These are phyloP conservation scores for Pseudognaphalium luteoalbum DNA, from an alignment of 129 eudicot genomes.

Conservation along the genomic window DNA sequence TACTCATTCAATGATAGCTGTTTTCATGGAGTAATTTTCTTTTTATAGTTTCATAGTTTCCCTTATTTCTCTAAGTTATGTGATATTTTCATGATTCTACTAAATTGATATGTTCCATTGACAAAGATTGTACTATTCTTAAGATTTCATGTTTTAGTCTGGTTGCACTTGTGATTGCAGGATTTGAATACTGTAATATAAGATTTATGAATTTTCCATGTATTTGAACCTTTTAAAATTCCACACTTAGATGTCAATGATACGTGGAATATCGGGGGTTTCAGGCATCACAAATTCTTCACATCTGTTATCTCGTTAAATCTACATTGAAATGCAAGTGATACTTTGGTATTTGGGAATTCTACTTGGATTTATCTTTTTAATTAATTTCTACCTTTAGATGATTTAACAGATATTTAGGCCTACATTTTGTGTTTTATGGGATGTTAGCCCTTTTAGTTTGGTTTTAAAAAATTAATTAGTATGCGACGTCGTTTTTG, in stretches of 20 bases:
- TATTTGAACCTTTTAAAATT: not conserved
- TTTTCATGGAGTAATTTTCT: not conserved
- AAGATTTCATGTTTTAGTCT: not conserved
- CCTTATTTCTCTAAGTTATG: not conserved
- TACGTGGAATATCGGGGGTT: not conserved
- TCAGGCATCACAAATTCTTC: slow-evolving; percentile 3
- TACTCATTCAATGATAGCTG: slow-evolving; percentile 4
- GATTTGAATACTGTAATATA: not conserved
- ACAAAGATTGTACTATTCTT: slow-evolving; percentile 4
- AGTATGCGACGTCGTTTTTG: slow-evolving; percentile 28
- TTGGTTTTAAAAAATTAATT: slow-evolving; percentile 3
- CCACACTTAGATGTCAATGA: slow-evolving; percentile 4
- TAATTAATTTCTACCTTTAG: slow-evolving; percentile 2
- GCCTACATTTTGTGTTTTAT: not conserved
- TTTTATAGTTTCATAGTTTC: not conserved
- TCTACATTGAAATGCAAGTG: not conserved
- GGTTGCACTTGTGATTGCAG: not conserved
- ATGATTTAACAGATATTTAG: not conserved
- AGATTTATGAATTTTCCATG: not conserved
- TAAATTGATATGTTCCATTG: slow-evolving; percentile 11
- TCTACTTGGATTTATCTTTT: slow-evolving; percentile 6
- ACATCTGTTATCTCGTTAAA: not conserved
- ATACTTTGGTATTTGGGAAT: slow-evolving; percentile 12
- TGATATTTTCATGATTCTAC: slow-evolving; percentile 5
- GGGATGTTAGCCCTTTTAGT: slow-evolving; percentile 18